These are phyloP conservation scores for Scheffersomyces cryptocercus DNA, from an alignment of 1,139 yeast genomes.

Conservation along the genomic window DNA sequence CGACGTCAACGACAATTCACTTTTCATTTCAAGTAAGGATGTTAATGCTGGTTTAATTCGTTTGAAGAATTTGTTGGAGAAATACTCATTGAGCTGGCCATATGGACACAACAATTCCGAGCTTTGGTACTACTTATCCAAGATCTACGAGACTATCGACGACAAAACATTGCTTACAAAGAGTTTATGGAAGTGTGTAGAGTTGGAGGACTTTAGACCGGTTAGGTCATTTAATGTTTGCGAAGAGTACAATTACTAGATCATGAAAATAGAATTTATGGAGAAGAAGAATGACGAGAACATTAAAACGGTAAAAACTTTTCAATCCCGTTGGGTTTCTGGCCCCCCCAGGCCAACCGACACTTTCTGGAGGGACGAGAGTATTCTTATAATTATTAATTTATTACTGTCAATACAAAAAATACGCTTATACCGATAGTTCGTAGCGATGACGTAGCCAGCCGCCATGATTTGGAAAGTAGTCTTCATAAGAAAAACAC, in stretches of 20 bases:
- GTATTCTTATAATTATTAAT: too few relatives aligned
- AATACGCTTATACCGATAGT: too few relatives aligned
- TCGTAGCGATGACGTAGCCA: too few relatives aligned
- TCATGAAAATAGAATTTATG: too few relatives aligned
- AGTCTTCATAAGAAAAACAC: too few relatives aligned
- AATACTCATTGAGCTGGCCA: constrained; percentile 45
- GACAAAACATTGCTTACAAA: constrained; percentile 54
- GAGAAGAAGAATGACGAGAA: too few relatives aligned
- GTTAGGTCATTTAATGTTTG: constrained; percentile 48
- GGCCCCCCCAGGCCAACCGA: too few relatives aligned
- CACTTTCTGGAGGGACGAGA: too few relatives aligned
- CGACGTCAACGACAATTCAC: constrained; percentile 32
- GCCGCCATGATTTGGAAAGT: too few relatives aligned
- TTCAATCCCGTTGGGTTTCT: too few relatives aligned
- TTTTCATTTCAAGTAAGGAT: constrained; percentile 51
- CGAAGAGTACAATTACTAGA: constrained; percentile 14
- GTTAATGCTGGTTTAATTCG: constrained; percentile 66
- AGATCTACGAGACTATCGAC: constrained; percentile 62
- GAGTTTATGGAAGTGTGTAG: constrained; percentile 67
- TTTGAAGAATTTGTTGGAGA: constrained; percentile 61
- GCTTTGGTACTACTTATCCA: constrained; percentile 71
- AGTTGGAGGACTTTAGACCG: constrained; percentile 66
- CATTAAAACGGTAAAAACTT: too few relatives aligned
- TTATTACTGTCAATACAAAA: too few relatives aligned
- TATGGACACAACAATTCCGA: constrained; percentile 63